Evolutionary conservation across 805 yeast genomes (phyloP).

Genomic region (Teunomyces pallodes): DNA sequence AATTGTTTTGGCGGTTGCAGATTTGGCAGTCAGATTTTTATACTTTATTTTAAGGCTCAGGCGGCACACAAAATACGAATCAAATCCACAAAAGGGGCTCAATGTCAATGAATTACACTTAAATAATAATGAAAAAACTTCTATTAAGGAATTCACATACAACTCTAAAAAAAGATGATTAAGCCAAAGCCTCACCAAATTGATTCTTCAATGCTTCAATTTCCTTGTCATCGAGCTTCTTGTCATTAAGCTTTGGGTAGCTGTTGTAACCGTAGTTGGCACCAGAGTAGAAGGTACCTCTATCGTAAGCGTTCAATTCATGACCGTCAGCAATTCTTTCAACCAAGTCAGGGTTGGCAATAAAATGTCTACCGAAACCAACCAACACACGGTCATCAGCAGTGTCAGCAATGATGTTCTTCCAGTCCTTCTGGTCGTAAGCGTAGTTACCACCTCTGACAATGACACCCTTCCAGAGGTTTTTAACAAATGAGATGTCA

Average conservation of each 20-base stretch:
- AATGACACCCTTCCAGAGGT: slow-evolving; percentile 34
- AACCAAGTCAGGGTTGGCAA: slow-evolving; percentile 57
- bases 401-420: slow-evolving; percentile 4
- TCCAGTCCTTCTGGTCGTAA: slow-evolving; percentile 23
- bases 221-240: neutral
- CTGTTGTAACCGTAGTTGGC: slow-evolving; percentile 22
- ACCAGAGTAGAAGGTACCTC: slow-evolving; percentile 45
- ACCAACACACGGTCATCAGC: slow-evolving; percentile 23
- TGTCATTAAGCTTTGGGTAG: neutral
- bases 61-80: too few relatives aligned
- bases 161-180: too few relatives aligned
- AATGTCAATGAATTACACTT: too few relatives aligned
- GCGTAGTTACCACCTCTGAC: slow-evolving; percentile 23
- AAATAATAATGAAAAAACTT: too few relatives aligned
- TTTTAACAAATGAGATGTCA: slow-evolving; percentile 18
- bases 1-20: neutral
- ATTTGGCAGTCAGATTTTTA: neutral
- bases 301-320: slow-evolving; percentile 44
- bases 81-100: slow-evolving; percentile 19
- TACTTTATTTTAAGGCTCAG: too few relatives aligned
- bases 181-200: neutral
- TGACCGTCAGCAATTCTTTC: slow-evolving; percentile 40
- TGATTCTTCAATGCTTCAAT: neutral
- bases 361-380: slow-evolving; percentile 49
- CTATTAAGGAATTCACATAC: too few relatives aligned